A percentile compares a stretch with the other conserved stretches of the same genome.
phyloP scores from a whole-genome alignment of 2,329 filamentous ascomycete genomes.

The Penicillium polonicum region DNA sequence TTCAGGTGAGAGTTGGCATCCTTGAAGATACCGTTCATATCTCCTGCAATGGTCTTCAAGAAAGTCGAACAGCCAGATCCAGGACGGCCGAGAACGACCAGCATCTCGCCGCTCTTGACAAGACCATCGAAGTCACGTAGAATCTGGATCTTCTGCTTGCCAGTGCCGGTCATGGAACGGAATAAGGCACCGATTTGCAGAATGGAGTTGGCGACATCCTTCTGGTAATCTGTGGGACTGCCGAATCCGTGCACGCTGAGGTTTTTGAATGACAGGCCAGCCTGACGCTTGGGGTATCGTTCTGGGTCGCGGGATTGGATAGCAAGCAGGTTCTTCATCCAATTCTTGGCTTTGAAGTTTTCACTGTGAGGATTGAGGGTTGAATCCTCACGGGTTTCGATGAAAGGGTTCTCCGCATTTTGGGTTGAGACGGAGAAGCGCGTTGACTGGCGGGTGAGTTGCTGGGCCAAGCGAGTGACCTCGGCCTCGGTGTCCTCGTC shows the following conservation, averaged over 20 bases:
- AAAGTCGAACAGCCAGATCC: slow-evolving; percentile 71
- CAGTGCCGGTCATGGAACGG: slow-evolving; percentile 35
- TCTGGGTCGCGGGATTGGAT: slow-evolving; percentile 53
- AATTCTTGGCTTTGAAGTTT: slow-evolving; percentile 48
- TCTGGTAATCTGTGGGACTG: slow-evolving; percentile 66
- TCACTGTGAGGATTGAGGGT: slow-evolving; percentile 46
- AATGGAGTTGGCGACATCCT: slow-evolving; percentile 42
- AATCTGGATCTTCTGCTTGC: slow-evolving; percentile 57
- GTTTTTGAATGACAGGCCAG: slow-evolving; percentile 65
- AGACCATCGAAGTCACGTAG: slow-evolving; percentile 64
- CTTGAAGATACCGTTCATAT: slow-evolving; percentile 76
- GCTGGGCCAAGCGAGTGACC: slow-evolving; percentile 35
- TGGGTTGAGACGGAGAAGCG: slow-evolving; percentile 23
- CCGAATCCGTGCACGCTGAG: slow-evolving; percentile 69
- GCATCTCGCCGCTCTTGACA: slow-evolving; percentile 57
- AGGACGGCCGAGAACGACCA: slow-evolving; percentile 55
- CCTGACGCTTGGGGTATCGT: slow-evolving; percentile 54
- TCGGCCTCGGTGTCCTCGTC: slow-evolving; percentile 30
- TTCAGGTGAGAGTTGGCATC: slow-evolving; percentile 72
- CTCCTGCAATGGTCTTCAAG: slow-evolving; percentile 78
- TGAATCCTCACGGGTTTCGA: slow-evolving; percentile 34
- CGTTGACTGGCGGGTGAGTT: slow-evolving; percentile 39
- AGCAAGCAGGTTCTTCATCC: slow-evolving; percentile 49
- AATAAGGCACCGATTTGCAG: slow-evolving; percentile 36
- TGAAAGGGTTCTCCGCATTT: slow-evolving; percentile 37